Evolutionary conservation across 202 grass and related monocot species (phyloP).

Genomic region (Saccharum hybrid): DNA sequence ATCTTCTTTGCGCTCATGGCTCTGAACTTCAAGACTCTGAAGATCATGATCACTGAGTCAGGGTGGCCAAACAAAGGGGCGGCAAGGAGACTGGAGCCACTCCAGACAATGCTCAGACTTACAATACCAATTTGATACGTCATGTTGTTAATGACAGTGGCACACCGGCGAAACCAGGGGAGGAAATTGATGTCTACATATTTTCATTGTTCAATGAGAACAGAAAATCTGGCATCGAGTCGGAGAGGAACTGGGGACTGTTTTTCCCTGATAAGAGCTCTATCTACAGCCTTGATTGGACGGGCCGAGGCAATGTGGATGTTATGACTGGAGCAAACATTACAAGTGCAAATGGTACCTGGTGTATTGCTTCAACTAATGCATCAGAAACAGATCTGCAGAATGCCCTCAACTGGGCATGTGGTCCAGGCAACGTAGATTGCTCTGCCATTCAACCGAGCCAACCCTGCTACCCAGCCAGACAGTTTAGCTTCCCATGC

Average conservation of each 20-base stretch:
- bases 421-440: conserved; percentile 88
- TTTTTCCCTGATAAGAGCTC: conserved; percentile 85
- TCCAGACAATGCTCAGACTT: conserved; percentile 87
- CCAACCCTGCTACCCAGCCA: conserved; percentile 91
- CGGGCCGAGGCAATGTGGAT: conserved; percentile 84
- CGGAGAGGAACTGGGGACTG: conserved; percentile 95
- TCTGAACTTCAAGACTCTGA: conserved; percentile 87
- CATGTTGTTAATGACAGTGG: conserved; percentile 91
- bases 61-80: conserved; percentile 93
- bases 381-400: conserved; percentile 73
- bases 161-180: conserved; percentile 86
- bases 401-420: conserved; percentile 95
- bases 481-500: conserved; percentile 82
- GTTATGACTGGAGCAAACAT: conserved; percentile 85
- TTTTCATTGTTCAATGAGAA: conserved; percentile 99
- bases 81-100: conserved; percentile 79
- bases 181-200: conserved; percentile 89
- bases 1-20: conserved; percentile 93
- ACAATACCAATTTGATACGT: conserved; percentile 87
- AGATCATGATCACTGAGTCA: conserved; percentile 90
- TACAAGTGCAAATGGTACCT: conserved; percentile 77
- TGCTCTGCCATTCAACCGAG: conserved; percentile 94
- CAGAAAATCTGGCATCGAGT: conserved; percentile 83
- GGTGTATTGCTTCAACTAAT: conserved; percentile 88
- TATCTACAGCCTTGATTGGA: conserved; percentile 95